Evolutionary conservation across 352 stramenopile genomes (phyloP).

Genomic region (Globisporangium radiosum): DNA sequence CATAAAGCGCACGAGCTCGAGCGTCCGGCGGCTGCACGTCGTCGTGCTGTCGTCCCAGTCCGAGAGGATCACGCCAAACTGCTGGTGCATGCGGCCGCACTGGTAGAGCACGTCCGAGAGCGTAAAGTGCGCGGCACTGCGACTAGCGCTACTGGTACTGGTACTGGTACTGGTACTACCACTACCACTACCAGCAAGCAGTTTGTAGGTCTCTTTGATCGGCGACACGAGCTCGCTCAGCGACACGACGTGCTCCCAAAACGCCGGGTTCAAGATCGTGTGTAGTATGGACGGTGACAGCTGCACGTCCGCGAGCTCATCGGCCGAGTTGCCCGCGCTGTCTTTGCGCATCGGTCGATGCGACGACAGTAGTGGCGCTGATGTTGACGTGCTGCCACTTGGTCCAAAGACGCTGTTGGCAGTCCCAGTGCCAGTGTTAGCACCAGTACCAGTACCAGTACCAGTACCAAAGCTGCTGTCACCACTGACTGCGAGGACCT

Average conservation of each 20-base stretch:
- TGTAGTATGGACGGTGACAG: constrained; percentile 33
- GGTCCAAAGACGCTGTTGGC: not conserved
- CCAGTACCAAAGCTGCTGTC: constrained; percentile 3
- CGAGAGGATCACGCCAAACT: constrained; percentile 57
- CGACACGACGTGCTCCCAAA: constrained; percentile 70
- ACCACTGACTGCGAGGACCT: constrained; percentile 26
- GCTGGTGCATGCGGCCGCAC: constrained; percentile 73
- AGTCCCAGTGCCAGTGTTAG: not conserved
- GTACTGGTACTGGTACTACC: not conserved
- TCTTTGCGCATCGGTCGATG: constrained; percentile 26
- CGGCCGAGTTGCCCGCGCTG: constrained; percentile 31
- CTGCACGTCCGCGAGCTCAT: constrained; percentile 36
- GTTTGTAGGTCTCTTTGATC: constrained; percentile 68
- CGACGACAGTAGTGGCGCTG: no score
- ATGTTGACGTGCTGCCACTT: no score
- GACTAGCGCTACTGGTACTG: not conserved
- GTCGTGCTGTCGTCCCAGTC: constrained; percentile 63
- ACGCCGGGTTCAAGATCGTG: constrained; percentile 55
- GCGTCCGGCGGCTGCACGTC: not conserved
- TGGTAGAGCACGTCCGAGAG: constrained; percentile 72
- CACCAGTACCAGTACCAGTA: not conserved
- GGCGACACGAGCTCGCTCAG: constrained; percentile 74
- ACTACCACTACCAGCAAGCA: constrained; percentile 40
- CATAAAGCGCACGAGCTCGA: constrained; percentile 54
- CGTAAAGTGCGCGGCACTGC: constrained; percentile 28